Conservation (phyloP, 306 rosid species). For the Quercus aquifolioides region DNA sequence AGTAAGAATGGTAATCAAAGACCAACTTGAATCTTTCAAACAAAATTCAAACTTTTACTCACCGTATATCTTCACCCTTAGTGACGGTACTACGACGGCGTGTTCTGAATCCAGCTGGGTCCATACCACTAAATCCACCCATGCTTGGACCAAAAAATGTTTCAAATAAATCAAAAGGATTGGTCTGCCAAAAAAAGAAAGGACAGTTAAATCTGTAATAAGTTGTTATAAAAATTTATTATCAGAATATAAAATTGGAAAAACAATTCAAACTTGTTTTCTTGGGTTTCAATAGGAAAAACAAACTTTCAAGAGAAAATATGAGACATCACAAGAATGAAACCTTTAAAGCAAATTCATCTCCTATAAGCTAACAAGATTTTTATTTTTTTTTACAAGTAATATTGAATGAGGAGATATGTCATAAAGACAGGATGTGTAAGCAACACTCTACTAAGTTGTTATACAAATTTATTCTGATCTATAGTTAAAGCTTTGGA, state of each 20-base stretch:
- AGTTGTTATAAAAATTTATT: background rate
- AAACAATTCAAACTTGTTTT: background rate
- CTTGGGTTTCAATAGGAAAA: background rate
- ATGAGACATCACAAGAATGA: background rate
- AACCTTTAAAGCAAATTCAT: background rate
- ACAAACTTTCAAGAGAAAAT: background rate
- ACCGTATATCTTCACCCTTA: constrained; percentile 97
- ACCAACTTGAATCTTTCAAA: background rate
- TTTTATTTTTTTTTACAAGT: no score
- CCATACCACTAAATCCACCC: constrained; percentile 87
- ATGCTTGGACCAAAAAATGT: constrained; percentile 86
- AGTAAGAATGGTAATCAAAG: constrained; percentile 13
- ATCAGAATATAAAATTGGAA: background rate
- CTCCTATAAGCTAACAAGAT: background rate
- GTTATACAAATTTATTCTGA: no score
- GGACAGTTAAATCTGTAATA: background rate
- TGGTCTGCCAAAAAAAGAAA: constrained; percentile 53
- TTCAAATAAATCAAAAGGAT: constrained; percentile 97
- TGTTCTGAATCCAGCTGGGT: constrained; percentile 73
- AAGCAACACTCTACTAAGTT: no score
- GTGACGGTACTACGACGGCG: constrained; percentile 84
- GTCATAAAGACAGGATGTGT: no score
- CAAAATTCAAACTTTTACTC: constrained; percentile 29
- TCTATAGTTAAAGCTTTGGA: no score
- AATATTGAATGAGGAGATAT: no score